Percentiles rank a stretch among this genome's conserved stretches.
Conservation (phyloP, 2,329 filamentous ascomycete genomes). For the Aspergillus luchuensis region DNA sequence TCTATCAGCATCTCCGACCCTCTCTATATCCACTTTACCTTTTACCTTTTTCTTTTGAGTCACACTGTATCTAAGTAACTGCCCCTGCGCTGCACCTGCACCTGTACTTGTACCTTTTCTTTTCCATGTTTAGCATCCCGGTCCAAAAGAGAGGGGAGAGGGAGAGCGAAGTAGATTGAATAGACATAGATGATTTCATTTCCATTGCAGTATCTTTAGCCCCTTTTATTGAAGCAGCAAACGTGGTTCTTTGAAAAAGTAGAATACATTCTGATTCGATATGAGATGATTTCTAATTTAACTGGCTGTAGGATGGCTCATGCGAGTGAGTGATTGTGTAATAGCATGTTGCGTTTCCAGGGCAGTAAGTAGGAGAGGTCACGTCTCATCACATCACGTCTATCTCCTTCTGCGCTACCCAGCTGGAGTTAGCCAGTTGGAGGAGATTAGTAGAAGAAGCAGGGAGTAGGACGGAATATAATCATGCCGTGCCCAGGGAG, state of each 20-base stretch:
- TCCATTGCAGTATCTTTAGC: background rate
- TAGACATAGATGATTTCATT: constrained; percentile 1
- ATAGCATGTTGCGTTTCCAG: background rate
- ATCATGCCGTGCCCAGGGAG: background rate
- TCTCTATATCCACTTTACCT: background rate
- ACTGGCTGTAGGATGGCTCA: too few relatives aligned
- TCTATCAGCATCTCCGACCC: background rate
- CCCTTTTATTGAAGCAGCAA: too few relatives aligned
- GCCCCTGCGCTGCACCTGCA: too few relatives aligned
- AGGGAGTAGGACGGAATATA: background rate
- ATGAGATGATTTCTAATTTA: background rate
- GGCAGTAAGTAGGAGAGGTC: too few relatives aligned
- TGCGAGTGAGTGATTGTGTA: background rate
- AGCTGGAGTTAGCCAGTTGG: too few relatives aligned
- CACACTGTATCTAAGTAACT: constrained; percentile 1
- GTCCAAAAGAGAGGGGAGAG: background rate
- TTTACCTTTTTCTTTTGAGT: background rate
- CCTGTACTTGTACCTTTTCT: background rate
- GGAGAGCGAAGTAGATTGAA: background rate
- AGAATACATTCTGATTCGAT: background rate
- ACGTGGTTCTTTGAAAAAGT: too few relatives aligned
- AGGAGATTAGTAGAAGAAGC: too few relatives aligned
- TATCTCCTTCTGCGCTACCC: too few relatives aligned
- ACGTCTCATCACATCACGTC: too few relatives aligned
- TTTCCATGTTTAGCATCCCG: background rate